Conservation (phyloP, 495 filamentous ascomycete species). For the Darksidea phi region DNA sequence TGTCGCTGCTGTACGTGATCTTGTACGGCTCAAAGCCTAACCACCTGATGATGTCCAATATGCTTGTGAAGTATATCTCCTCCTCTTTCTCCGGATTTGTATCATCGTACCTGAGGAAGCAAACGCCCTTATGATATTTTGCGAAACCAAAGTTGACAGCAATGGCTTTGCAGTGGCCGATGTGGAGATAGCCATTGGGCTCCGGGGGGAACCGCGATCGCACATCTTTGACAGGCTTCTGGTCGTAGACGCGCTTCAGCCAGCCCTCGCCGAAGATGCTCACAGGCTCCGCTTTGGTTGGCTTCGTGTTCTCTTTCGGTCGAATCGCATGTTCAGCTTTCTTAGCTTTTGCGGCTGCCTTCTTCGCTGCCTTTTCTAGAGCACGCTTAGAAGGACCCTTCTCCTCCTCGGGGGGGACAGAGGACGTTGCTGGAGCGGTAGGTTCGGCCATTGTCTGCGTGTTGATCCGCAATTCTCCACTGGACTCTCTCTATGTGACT, state of each 20-base stretch:
- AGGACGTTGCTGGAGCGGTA: not conserved
- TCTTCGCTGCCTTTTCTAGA: conserved; percentile 37
- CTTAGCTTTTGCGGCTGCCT: conserved; percentile 40
- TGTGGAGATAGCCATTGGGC: conserved; percentile 78
- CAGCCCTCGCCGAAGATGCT: conserved; percentile 89
- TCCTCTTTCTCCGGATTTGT: conserved; percentile 50
- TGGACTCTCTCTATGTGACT: too few relatives aligned
- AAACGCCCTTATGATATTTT: conserved; percentile 74
- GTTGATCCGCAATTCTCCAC: not conserved
- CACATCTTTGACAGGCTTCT: conserved; percentile 64
- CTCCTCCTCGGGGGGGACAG: conserved; percentile 15
- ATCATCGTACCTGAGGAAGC: conserved; percentile 51
- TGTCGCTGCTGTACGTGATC: conserved; percentile 78
- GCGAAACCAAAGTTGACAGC: conserved; percentile 96
- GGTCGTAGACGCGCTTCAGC: conserved; percentile 74
- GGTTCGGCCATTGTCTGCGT: conserved; percentile 2
- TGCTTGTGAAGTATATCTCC: conserved; percentile 46
- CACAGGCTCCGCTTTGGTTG: conserved; percentile 42
- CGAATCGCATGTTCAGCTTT: conserved; percentile 37
- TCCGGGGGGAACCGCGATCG: conserved; percentile 90
- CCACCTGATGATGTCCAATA: conserved; percentile 48
- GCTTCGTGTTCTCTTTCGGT: conserved; percentile 30
- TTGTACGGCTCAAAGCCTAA: conserved; percentile 51
- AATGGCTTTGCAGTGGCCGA: conserved; percentile 96
- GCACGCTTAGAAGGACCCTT: conserved; percentile 42